Evolutionary conservation across 2,329 filamentous ascomycete species (phyloP), one percentile per base, ranked within the genome.

Genomic region (Diaporthe destruens): DNA sequence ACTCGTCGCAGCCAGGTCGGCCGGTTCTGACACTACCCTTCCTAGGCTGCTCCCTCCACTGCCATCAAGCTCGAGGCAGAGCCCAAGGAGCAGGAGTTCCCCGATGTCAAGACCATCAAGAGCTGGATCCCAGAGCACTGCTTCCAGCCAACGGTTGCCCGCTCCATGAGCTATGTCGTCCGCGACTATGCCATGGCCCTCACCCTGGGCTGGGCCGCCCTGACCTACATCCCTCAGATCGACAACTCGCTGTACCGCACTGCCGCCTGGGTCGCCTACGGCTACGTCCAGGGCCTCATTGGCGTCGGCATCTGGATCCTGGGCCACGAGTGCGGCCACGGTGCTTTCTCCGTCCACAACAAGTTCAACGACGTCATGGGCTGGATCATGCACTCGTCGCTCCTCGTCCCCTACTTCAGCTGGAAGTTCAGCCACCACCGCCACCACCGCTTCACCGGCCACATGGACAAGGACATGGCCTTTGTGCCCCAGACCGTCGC

Each of bases 371-470:
- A 92, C 77, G 79, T 86, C 20, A 83, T 90, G 71, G 92, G 92
- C 73, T 92, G 90, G 84, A 79, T 87, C 63, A 81, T 90, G n/a
- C 92, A 94, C 85, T 92, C 89, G 8, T 84, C 87, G 73, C 85
- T 93, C 51, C 80, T 92, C 74, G 91, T 92, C 2, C 92, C 92
- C 4, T 94, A 91, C 83, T 93, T 93, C 83, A 90, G 88, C 63
- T 94, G 92, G 92, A 90, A 92, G 82, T 90, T 90, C 80, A 91
- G 88, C 42, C 92, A 94, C 81, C 87, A 87, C 73, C 87, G 91
- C 66, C 92, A 94, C 81, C 92, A 94, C 83, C 88, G 88, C 76
- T 91, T 89, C 81, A 90, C 89, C 56, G 90, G 90, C 75, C 88
- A 93, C 82, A 90, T 92, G 83, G 87, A 90, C 72, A 90, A 90